Conservation (phyloP, 768 basidiomycete species). For the Psilocybe tampanensis region DNA sequence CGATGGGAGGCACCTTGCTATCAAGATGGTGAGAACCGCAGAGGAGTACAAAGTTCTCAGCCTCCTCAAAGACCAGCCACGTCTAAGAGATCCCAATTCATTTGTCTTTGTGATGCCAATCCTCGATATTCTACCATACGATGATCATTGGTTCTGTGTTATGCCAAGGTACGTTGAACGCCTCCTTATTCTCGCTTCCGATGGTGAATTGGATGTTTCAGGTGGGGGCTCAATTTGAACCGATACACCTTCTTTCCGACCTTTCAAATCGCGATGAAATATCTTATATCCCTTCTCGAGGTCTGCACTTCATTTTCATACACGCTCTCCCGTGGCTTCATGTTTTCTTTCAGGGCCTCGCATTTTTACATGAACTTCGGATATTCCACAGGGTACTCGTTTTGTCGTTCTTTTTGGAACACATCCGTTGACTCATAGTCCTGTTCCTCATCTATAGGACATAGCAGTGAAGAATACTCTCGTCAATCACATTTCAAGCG, state of each 20-base stretch:
- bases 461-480: neutral
- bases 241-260: neutral
- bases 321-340: neutral
- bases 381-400: neutral
- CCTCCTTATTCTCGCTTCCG: too few species aligned
- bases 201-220: too few species aligned
- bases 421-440: neutral
- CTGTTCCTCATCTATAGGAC: neutral
- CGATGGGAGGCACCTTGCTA: too few species aligned
- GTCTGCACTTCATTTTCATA: neutral
- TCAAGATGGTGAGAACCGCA: neutral
- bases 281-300: neutral
- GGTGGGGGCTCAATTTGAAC: too few species aligned
- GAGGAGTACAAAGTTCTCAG: conserved; percentile 1
- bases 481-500: neutral
- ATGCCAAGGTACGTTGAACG: neutral
- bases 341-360: neutral
- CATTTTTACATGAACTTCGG: neutral
- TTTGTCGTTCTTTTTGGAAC: neutral
- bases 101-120: neutral
- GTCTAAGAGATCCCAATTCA: neutral
- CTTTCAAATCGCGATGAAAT: neutral
- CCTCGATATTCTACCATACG: neutral
- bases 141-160: neutral
- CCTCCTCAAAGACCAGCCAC: neutral